Evolutionary conservation across 331 rosid genomes (phyloP), one percentile per base, ranked within the genome.

Genomic region (Spiraea crenata): DNA sequence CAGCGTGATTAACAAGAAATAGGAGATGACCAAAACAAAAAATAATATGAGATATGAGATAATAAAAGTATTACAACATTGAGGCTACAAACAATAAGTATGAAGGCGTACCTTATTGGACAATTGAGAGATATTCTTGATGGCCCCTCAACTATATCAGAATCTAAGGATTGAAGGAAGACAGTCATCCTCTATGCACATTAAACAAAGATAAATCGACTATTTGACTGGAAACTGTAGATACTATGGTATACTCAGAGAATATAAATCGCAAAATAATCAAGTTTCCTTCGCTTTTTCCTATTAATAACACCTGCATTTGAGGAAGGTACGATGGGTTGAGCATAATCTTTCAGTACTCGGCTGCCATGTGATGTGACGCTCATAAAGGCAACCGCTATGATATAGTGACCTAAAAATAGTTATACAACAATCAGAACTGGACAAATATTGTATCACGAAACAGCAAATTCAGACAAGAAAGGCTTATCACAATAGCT

Each of bases 81-180:
- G 75, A 37, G 63, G 14, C 35, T 56, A 54, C 63, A 79, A 71
- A 72, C 69, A 73, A 78, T 72, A 25, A 79, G 74, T 65, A 72
- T 13, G 8, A 39, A 37, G 54, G 35, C 77, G 80, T 85, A 95
- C 99, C 98, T 95, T 89, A 95, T 95, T 41, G 98, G 99, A 81
- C 99, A 95, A 85, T 83, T 89, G 62, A 95, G 98, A 61, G 93
- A 88, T 82, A 95, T 86, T 72, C 86, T 87, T 5, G 98, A 95
- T 60, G 91, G 83, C 56, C 98, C 98, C 85, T 89, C 99, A 13
- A 88, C 83, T 72, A 91, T 59, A 65, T 95, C 99, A 39, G 89
- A 70, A 91, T 95, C 92, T 84, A 69, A 60, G 52, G 69, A 57
- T 52, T 17, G 45, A 71, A 61, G 40, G 16, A 67, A 73, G 51